Evolutionary conservation across 306 rosid species (phyloP).

Genomic region (Boehmeria nivea): DNA sequence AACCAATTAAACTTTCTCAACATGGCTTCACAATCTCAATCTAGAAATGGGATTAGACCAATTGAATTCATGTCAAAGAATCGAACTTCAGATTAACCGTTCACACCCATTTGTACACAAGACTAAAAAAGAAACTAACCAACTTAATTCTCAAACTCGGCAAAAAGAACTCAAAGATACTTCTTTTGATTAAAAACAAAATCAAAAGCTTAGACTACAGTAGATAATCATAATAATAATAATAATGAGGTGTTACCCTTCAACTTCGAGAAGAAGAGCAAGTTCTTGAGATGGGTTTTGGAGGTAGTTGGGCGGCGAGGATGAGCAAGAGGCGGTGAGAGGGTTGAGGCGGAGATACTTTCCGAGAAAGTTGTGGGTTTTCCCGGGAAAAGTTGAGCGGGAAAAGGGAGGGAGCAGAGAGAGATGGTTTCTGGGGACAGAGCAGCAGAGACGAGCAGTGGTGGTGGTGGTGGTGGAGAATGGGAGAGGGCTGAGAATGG

Average conservation of each 20-base stretch:
- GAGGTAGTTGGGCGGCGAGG: conserved; percentile 22
- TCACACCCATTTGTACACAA: too few relatives aligned
- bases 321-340: conserved; percentile 33
- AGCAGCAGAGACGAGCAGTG: neutral
- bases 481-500: conserved; percentile 18
- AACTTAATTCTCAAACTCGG: too few relatives aligned
- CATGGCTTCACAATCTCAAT: neutral
- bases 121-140: too few relatives aligned
- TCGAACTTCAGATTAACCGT: too few relatives aligned
- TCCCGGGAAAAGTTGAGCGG: conserved; percentile 21
- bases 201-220: too few relatives aligned
- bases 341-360: conserved; percentile 33
- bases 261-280: conserved; percentile 85
- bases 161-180: too few relatives aligned
- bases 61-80: neutral
- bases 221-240: too few relatives aligned
- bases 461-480: conserved; percentile 10
- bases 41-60: neutral
- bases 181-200: too few relatives aligned
- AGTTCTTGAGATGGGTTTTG: conserved; percentile 38
- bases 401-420: conserved; percentile 18
- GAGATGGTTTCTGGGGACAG: conserved; percentile 13
- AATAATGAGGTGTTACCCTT: conserved; percentile 47
- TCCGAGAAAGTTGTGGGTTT: conserved; percentile 20
- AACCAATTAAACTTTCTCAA: too few relatives aligned